A percentile compares a stretch with the other conserved stretches of the same genome.
These are phyloP conservation scores for Malania oleifera DNA, from an alignment of 164 flowering plant genomes.

Conservation along the genomic window DNA sequence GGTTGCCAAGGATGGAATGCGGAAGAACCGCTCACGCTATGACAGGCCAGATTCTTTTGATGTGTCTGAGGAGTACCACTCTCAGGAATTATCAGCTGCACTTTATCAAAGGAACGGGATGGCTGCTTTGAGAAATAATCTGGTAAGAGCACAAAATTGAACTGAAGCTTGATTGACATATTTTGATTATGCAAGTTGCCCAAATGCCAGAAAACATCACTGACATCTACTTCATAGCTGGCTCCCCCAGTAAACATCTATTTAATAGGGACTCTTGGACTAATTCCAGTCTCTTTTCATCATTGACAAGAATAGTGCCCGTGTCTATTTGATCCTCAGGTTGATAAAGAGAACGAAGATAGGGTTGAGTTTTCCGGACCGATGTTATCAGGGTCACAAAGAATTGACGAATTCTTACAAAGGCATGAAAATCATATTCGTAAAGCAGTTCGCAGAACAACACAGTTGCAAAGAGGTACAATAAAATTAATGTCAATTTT, in stretches of 20 bases:
- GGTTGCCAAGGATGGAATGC: slow-evolving; percentile 3
- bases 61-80: slow-evolving; percentile 10
- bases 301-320: not conserved
- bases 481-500: not conserved
- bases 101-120: not conserved
- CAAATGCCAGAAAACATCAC: not conserved
- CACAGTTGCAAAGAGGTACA: slow-evolving; percentile 28
- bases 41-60: slow-evolving; percentile 13
- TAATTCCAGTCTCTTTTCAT: not conserved
- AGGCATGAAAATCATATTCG: slow-evolving; percentile 24
- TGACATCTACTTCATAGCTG: not conserved
- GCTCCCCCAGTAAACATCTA: not conserved
- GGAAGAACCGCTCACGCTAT: slow-evolving; percentile 9
- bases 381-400: slow-evolving; percentile 11
- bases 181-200: too few relatives aligned
- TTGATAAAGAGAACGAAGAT: not conserved
- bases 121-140: not conserved
- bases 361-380: slow-evolving; percentile 26
- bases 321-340: slow-evolving; percentile 4
- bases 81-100: slow-evolving; percentile 16
- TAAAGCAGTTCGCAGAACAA: slow-evolving; percentile 21
- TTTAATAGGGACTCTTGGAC: not conserved
- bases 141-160: slow-evolving; percentile 8
- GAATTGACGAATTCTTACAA: slow-evolving; percentile 22
- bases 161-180: too few relatives aligned